Percentiles rank a stretch among this genome's conserved stretches.
Conservation (phyloP, 495 filamentous ascomycete genomes). For the Xylaria nigripes region DNA sequence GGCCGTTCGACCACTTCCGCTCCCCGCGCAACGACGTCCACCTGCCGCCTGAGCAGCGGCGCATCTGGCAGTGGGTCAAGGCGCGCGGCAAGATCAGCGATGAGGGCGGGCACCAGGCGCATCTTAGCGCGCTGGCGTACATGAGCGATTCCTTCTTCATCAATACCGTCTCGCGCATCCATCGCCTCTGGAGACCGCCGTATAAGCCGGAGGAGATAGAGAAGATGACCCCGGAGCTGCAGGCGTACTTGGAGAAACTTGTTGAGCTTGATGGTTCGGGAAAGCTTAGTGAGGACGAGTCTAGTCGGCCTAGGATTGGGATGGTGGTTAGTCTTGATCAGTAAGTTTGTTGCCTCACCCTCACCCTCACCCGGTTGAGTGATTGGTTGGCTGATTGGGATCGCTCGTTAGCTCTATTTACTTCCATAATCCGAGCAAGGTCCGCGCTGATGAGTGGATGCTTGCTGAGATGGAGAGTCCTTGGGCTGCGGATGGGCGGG, state of each 20-base stretch:
- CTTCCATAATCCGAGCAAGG: slow-evolving; percentile 76
- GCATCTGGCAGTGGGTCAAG: slow-evolving; percentile 69
- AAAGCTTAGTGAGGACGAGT: slow-evolving; percentile 30
- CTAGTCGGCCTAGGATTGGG: slow-evolving; percentile 51
- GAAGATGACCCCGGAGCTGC: slow-evolving; percentile 22
- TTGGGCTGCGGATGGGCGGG: slow-evolving; percentile 88
- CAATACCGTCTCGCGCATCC: slow-evolving; percentile 71
- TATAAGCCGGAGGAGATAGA: slow-evolving; percentile 30
- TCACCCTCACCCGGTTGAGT: background rate
- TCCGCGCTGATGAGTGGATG: slow-evolving; percentile 91
- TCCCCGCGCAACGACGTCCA: slow-evolving; percentile 40
- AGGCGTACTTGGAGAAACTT: slow-evolving; percentile 24
- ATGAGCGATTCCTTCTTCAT: slow-evolving; percentile 89
- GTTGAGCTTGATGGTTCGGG: slow-evolving; percentile 38
- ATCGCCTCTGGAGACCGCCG: slow-evolving; percentile 58
- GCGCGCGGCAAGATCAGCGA: slow-evolving; percentile 64
- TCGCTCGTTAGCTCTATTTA: slow-evolving; percentile 71
- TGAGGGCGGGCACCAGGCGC: slow-evolving; percentile 65
- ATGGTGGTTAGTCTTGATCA: slow-evolving; percentile 93
- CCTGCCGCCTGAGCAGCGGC: slow-evolving; percentile 52
- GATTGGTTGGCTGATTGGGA: background rate
- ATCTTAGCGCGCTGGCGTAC: slow-evolving; percentile 83
- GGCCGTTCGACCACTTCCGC: slow-evolving; percentile 46
- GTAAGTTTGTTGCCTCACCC: slow-evolving; percentile 5
- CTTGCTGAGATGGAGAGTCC: slow-evolving; percentile 84